Conservation (phyloP, 371 early-diverging fungal genomes). For the Phascolomyces articulosus region DNA sequence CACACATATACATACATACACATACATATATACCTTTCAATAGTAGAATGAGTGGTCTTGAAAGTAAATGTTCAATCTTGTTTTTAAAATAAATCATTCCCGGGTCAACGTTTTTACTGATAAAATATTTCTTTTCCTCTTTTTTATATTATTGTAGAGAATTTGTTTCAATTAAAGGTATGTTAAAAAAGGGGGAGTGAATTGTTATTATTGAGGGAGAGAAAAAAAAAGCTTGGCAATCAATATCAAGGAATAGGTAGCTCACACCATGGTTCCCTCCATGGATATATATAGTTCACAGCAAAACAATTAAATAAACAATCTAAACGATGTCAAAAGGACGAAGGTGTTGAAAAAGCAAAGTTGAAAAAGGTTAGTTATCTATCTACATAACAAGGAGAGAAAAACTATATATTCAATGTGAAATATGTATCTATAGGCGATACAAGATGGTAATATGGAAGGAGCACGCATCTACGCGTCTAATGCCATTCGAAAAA, state of each 20-base stretch:
- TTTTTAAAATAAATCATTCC: neutral
- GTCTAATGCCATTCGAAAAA: slow-evolving; percentile 96
- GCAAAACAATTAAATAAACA: slow-evolving; percentile 89
- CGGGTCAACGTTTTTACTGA: neutral
- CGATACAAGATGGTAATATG: slow-evolving; percentile 91
- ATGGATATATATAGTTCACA: slow-evolving; percentile 71
- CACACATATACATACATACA: too few relatives aligned
- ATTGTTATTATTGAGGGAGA: too few relatives aligned
- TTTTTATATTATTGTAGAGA: slow-evolving; percentile 5
- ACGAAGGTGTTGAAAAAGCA: slow-evolving; percentile 78
- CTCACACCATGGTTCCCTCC: neutral
- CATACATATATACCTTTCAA: too few relatives aligned
- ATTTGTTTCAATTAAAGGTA: slow-evolving; percentile 14
- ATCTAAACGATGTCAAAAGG: slow-evolving; percentile 85
- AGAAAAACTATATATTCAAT: too few relatives aligned
- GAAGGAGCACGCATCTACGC: slow-evolving; percentile 96
- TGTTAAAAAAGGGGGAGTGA: neutral
- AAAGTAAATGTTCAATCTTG: slow-evolving; percentile 17
- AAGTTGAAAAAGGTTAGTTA: slow-evolving; percentile 85
- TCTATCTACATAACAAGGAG: neutral
- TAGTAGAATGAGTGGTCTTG: slow-evolving; percentile 21
- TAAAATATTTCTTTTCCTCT: neutral
- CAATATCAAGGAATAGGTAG: too few relatives aligned
- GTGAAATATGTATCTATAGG: slow-evolving; percentile 51
- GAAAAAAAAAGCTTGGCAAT: neutral